Percentiles rank a stretch among this genome's conserved stretches.
phyloP scores from a whole-genome alignment of 2,329 filamentous ascomycete species.

The Fusarium sp. region DNA sequence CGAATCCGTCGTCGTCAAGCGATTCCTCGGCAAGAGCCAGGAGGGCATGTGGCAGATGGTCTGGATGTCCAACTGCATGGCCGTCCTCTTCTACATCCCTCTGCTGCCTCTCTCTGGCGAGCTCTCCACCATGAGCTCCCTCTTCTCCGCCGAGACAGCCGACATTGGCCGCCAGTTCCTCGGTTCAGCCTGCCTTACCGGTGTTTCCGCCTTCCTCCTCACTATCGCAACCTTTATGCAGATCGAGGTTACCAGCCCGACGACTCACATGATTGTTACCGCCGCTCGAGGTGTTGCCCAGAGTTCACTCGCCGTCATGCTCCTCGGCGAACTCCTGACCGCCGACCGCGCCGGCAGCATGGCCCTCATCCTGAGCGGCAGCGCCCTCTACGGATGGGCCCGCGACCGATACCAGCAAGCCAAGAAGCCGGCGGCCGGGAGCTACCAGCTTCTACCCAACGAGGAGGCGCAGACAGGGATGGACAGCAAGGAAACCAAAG shows the following conservation, averaged over 20 bases:
- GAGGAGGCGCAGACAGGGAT: conserved; percentile 29
- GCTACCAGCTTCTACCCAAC: conserved; percentile 37
- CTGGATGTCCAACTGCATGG: conserved; percentile 44
- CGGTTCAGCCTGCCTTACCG: conserved; percentile 35
- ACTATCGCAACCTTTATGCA: conserved; percentile 44
- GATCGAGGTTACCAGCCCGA: conserved; percentile 42
- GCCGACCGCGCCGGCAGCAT: conserved; percentile 42
- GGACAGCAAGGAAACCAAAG: conserved; percentile 32
- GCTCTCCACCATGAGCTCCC: conserved; percentile 30
- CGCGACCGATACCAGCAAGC: conserved; percentile 38
- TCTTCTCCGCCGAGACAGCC: conserved; percentile 28
- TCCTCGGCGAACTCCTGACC: conserved; percentile 39
- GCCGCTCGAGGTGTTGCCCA: conserved; percentile 41
- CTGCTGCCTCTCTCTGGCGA: conserved; percentile 41
- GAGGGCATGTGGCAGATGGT: conserved; percentile 45
- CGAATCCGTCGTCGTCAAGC: conserved; percentile 42
- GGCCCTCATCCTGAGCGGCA: conserved; percentile 39
- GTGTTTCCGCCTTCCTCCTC: conserved; percentile 41
- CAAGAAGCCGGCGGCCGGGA: conserved; percentile 37
- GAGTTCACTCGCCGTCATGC: conserved; percentile 40
- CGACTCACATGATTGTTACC: conserved; percentile 43
- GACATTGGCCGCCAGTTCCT: conserved; percentile 36
- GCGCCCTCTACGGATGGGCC: conserved; percentile 41
- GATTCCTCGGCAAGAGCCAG: conserved; percentile 40
- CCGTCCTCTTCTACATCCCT: conserved; percentile 39